Evolutionary conservation across 495 filamentous ascomycete genomes (phyloP), one percentile per base, ranked within the genome.

Genomic region (Penicillium turbatum): DNA sequence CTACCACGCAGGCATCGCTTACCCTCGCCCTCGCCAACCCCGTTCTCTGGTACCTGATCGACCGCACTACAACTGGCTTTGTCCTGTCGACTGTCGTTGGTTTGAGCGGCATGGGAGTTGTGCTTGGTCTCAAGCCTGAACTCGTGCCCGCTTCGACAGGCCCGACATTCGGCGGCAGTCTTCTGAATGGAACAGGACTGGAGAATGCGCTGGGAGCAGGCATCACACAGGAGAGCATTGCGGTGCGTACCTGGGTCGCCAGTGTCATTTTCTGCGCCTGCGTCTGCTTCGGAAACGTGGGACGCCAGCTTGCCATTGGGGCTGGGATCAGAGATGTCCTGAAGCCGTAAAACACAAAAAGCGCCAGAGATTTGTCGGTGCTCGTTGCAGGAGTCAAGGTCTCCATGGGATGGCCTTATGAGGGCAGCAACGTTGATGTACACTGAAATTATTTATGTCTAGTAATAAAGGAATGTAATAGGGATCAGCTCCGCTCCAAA

Each of bases 211-310:
- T 86, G 40, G 76, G 70, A 17, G 81, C 80, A 6, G 61, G 84
- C 2, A 73, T 88, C 6, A 86, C 80, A 37, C 82, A 86, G 55
- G 90, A 95, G 67, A 86, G 75, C 51, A 71, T 96, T 19, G 92
- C 88, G 11, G 85, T 86, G 32, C 80, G 81, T 27, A 88, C 89
- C 9, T 98, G 93, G 92, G 82, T 96, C 57, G 77, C 89, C 26
- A 95, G 88, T 66, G 90, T 97, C 30, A 66, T 98, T 59, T 98
- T 97, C 73, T 96, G 93, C 67, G 89, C 85, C 46, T 89, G 88
- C 56, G 85, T 97, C 26, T 97, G 91, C 70, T 97, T 98, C 79
- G 93, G 93, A 21, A 97, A 96, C 68, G 87, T 97, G 61, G 93
- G 93, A 8, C 76, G 93, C 56, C 77, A 90, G 66, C 72, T 97